These are phyloP conservation scores for Sistotremastrum suecicum DNA, from an alignment of 768 basidiomycete species.

Conservation along the genomic window DNA sequence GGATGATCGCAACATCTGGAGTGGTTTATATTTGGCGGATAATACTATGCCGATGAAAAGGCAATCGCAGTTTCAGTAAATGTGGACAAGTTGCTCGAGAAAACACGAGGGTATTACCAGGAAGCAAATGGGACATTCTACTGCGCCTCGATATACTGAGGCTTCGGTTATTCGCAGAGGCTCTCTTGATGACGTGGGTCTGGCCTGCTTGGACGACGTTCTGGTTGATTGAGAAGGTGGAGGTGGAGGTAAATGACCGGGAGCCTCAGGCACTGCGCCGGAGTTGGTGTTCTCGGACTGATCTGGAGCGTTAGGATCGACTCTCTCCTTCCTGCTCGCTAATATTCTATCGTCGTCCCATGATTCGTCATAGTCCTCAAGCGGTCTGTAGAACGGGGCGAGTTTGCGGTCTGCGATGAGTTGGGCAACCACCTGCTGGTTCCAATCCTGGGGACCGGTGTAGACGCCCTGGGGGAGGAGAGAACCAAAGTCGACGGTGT, in stretches of 20 bases:
- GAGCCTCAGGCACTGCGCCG: slow-evolving; percentile 27
- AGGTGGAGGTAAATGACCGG: slow-evolving; percentile 23
- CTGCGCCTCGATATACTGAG: slow-evolving; percentile 66
- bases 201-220: slow-evolving; percentile 22
- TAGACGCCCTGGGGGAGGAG: slow-evolving; percentile 80
- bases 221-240: slow-evolving; percentile 15
- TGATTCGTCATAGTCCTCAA: slow-evolving; percentile 81
- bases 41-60: slow-evolving; percentile 48
- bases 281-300: slow-evolving; percentile 25
- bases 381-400: slow-evolving; percentile 91
- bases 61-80: slow-evolving; percentile 10
- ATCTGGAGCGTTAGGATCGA: slow-evolving; percentile 20
- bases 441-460: slow-evolving; percentile 78
- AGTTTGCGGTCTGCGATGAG: slow-evolving; percentile 79
- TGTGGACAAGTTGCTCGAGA: slow-evolving; percentile 7
- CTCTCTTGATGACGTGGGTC: slow-evolving; percentile 47
- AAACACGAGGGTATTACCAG: slow-evolving; percentile 41
- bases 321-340: slow-evolving; percentile 58
- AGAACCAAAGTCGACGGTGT: slow-evolving; percentile 71
- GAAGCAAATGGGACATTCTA: slow-evolving; percentile 98
- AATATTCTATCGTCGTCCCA: slow-evolving; percentile 87
- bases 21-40: slow-evolving; percentile 92
- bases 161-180: slow-evolving; percentile 54
- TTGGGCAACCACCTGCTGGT: slow-evolving; percentile 72
- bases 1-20: slow-evolving; percentile 98